Base-by-base conservation (phyloP, 345 rosid genomes). In the Rhizophora mangle region DNA sequence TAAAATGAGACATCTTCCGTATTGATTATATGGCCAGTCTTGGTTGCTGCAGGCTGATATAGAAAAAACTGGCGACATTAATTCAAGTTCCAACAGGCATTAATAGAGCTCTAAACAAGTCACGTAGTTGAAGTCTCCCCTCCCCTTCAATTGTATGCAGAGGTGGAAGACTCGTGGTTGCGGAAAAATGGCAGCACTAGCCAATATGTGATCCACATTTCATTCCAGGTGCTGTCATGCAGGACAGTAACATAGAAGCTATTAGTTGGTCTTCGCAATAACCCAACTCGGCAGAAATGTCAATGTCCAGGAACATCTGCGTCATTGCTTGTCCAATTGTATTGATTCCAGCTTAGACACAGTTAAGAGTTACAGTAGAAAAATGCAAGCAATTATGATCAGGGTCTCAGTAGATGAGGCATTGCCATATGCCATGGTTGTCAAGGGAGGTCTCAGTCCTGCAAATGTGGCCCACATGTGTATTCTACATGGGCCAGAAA, bases 231-330 rank as follows among this genome's bases (percentile, higher is more conserved):
- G 11, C 60, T 8, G 60, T 56, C 60, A 56, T 56, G 60, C 6
- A 24, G 31, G 60, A 24, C 60, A 24, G 29, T 56, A 6, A 13
- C 19, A 43, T 43, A 15, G 49, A 43, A 58, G 34, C 59, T 58
- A 46, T 65, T 54, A 56, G 64, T 60, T 72, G 49, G 69, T 56
- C 64, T 47, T 63, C 62, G 39, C 63, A 60, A 58, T 59, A 22
- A 13, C 24, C 21, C 32, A 68, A 43, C 53, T 18, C 13, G 24
- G 26, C 36, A 27, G 32, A 3, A 21, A 37, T 21, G 39, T 39
- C 30, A 18, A 24, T 22, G 29, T 63, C 22, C 18, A 1, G 0
- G 4, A 4, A 39, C 9, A 8, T 37, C 15, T 24, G 30, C 56
- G 27, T 39, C 10, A 47, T 49, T 21, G 9, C 54, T 8, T 55